Evolutionary conservation across 2,329 filamentous ascomycete species (phyloP), one percentile per base, ranked within the genome.

Genomic region (Aotearoamyces nothofagi): DNA sequence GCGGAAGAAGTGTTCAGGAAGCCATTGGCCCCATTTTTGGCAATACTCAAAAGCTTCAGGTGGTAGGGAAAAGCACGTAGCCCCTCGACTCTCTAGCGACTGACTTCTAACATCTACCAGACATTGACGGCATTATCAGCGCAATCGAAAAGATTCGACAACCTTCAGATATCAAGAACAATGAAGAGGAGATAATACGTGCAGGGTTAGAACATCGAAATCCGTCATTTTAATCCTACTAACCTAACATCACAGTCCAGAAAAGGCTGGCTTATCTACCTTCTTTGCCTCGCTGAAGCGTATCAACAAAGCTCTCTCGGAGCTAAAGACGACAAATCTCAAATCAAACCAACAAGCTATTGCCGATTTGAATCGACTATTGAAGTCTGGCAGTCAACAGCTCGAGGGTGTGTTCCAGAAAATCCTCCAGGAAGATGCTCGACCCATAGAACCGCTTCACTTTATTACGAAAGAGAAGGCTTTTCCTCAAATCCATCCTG

Each of bases 241-340:
- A 23, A 49, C 35, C 24, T 9, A n/a, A n/a, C 32, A 24, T 22
- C 40, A 30, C 43, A 70, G 69, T n/a, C 86, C 86, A 1, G 76
- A 83, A 42, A 78, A 78, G 53, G 74, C 75, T 17, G 86, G 86
- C 22, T 59, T 98, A 32, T 66, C 73, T 20, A 80, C 81, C 42
- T 98, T 93, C 53, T 69, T 98, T 27, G 75, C 74, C 25, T 93
- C 87, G 5, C 71, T 96, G 41, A 90, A 92, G 55, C 78, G 90
- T 23, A 70, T 93, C 17, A 84, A 78, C 44, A 79, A 79, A 50
- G 80, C 86, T n/a, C 63, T 94, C 31, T 57, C 63, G 35, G 81
- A 92, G 37, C 77, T 98, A 57, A 80, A 79, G 49, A 67, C 79
- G 3, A 87, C 87, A n/a, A 94, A 94, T 42, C 59, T 98, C 29